These are phyloP conservation scores for Trichoderma reesei DNA, from an alignment of 495 filamentous ascomycete species.

Conservation along the genomic window DNA sequence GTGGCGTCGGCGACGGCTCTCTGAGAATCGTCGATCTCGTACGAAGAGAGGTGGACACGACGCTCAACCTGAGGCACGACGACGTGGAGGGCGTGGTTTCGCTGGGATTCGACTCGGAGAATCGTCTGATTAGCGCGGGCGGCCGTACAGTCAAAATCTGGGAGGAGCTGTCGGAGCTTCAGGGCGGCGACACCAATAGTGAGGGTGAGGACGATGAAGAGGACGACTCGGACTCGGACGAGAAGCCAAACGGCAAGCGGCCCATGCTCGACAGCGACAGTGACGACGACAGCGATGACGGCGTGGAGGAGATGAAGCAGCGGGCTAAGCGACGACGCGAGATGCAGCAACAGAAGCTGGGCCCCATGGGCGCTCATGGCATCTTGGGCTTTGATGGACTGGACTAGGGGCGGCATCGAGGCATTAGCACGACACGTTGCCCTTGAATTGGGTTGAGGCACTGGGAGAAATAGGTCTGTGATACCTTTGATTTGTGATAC, in stretches of 20 bases:
- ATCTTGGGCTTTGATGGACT: conserved; percentile 10
- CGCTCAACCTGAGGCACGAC: conserved; percentile 57
- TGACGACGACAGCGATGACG: conserved; percentile 23
- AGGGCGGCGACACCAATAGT: conserved; percentile 30
- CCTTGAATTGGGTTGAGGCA: background rate
- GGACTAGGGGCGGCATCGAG: background rate
- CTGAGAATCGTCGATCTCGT: conserved; percentile 36
- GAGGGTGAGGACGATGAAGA: conserved; percentile 34
- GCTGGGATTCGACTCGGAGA: conserved; percentile 70
- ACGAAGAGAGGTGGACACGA: conserved; percentile 28
- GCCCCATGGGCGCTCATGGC: conserved; percentile 10
- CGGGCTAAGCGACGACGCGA: conserved; percentile 23
- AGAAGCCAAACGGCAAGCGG: conserved; percentile 21
- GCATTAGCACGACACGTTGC: background rate
- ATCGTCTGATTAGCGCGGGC: conserved; percentile 79
- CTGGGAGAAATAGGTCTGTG: background rate
- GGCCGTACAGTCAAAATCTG: conserved; percentile 79
- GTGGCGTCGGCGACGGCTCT: conserved; percentile 66
- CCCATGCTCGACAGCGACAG: conserved; percentile 30
- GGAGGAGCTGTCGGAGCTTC: conserved; percentile 45
- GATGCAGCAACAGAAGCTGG: conserved; percentile 28
- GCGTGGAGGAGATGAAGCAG: conserved; percentile 36
- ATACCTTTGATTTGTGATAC: background rate
- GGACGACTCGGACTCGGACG: conserved; percentile 34
- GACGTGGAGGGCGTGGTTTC: conserved; percentile 73